Conservation (phyloP, 2,329 filamentous ascomycete species). For the Aspergillus sojae region DNA sequence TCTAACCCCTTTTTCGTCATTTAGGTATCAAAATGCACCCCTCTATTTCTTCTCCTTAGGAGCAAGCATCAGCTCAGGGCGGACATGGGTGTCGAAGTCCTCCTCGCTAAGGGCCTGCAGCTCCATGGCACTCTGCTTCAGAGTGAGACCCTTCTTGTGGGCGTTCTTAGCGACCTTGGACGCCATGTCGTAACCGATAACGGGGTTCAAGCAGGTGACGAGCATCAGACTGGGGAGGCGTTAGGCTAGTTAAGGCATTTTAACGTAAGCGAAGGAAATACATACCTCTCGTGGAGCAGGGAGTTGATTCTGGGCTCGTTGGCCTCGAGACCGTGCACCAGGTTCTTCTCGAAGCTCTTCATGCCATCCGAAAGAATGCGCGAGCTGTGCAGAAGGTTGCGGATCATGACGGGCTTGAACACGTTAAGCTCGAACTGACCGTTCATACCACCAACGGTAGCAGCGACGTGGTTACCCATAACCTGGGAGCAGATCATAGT, state of each 20-base stretch:
- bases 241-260: conserved; percentile 23
- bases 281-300: conserved; percentile 92
- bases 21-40: conserved; percentile 5
- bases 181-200: conserved; percentile 97
- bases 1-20: not conserved
- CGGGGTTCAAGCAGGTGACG: conserved; percentile 94
- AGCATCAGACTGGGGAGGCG: conserved; percentile 76
- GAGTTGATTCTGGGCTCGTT: conserved; percentile 90
- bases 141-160: conserved; percentile 94
- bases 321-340: conserved; percentile 83
- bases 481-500: conserved; percentile 98
- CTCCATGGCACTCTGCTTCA: conserved; percentile 93
- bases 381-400: conserved; percentile 90
- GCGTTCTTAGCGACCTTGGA: conserved; percentile 98
- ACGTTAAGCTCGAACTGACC: conserved; percentile 99
- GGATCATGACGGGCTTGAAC: conserved; percentile 96
- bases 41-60: conserved; percentile 68
- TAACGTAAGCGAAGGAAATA: conserved; percentile 14
- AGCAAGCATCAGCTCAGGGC: conserved; percentile 92
- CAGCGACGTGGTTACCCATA: conserved; percentile 93
- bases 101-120: conserved; percentile 83
- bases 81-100: conserved; percentile 88
- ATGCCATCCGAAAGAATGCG: conserved; percentile 89
- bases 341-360: conserved; percentile 91
- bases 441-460: conserved; percentile 93